These are phyloP conservation scores for Chaetomiaceae sp. DNA, from an alignment of 2,329 filamentous ascomycete genomes.

Conservation along the genomic window DNA sequence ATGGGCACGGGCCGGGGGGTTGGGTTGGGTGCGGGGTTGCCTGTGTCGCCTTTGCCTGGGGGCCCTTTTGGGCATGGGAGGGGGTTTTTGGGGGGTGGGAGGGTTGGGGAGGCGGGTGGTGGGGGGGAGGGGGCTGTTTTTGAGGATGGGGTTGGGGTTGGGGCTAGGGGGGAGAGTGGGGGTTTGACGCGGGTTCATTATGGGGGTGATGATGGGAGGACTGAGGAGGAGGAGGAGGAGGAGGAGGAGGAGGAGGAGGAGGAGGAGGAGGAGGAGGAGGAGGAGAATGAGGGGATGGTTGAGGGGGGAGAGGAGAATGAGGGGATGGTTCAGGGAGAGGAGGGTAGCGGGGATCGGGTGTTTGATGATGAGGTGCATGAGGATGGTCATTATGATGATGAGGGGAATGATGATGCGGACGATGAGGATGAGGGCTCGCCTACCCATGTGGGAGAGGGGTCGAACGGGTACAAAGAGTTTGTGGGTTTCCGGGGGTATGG, in stretches of 20 bases:
- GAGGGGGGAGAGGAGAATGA: neutral
- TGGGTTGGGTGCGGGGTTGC: constrained; percentile 6
- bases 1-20: constrained; percentile 5
- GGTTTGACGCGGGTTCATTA: too few relatives aligned
- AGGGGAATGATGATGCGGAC: neutral
- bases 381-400: neutral
- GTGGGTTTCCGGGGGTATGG: neutral
- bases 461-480: constrained; percentile 1
- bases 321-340: neutral
- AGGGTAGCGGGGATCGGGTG: too few relatives aligned
- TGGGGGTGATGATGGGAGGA: too few relatives aligned
- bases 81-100: too few relatives aligned
- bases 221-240: neutral
- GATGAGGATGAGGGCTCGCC: constrained; percentile 4
- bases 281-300: neutral
- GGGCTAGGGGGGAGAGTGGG: neutral
- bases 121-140: neutral
- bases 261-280: neutral
- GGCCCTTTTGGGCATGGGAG: too few relatives aligned
- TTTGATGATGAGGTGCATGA: too few relatives aligned
- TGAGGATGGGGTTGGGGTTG: too few relatives aligned
- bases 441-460: constrained; percentile 4
- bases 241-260: neutral
- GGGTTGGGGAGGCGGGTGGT: neutral
- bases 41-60: neutral